Conservation (phyloP, 2,329 filamentous ascomycete species). For the Calonectria pteridis region DNA sequence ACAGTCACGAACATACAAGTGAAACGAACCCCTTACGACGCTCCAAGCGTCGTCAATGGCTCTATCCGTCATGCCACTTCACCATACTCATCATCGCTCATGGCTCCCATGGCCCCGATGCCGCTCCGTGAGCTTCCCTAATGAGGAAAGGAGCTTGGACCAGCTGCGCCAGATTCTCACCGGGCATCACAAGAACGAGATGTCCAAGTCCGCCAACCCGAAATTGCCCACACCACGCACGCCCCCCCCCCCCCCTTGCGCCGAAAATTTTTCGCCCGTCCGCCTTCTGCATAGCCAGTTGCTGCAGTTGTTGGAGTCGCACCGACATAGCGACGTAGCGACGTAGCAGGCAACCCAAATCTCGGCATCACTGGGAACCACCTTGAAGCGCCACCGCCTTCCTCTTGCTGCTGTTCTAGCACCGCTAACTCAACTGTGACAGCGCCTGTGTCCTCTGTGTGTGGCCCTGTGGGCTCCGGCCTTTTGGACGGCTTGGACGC, state of each 20-base stretch:
- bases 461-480: background rate
- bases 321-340: conserved; percentile 7
- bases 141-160: conserved; percentile 44
- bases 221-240: conserved; percentile 39
- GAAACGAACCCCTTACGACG: background rate
- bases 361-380: conserved; percentile 27
- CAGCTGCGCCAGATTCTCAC: conserved; percentile 35
- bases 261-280: conserved; percentile 44
- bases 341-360: conserved; percentile 33
- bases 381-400: conserved; percentile 31
- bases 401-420: background rate
- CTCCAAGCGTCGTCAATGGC: conserved; percentile 30
- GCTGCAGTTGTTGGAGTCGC: background rate
- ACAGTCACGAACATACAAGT: background rate
- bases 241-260: conserved; percentile 37
- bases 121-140: conserved; percentile 34
- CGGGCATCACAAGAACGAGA: conserved; percentile 12
- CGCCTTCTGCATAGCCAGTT: background rate
- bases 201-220: conserved; percentile 35
- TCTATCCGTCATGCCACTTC: background rate
- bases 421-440: background rate
- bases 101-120: conserved; percentile 18
- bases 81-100: background rate
- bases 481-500: background rate
- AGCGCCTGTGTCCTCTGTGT: background rate